phyloP scores from a whole-genome alignment of 768 basidiomycete genomes.

The Candolleomyces eurysporus region DNA sequence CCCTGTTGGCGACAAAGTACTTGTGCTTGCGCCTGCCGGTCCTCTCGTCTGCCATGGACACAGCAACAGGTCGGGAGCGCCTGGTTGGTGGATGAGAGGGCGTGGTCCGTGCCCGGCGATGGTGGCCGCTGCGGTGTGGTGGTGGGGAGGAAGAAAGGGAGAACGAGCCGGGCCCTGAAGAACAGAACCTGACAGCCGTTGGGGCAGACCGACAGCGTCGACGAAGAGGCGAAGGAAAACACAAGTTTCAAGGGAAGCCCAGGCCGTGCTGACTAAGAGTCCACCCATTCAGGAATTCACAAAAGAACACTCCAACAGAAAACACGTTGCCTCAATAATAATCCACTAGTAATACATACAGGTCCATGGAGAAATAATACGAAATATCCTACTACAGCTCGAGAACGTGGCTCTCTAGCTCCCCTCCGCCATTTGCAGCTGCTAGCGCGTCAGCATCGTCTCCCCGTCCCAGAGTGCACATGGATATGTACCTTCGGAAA shows the following conservation, averaged over 20 bases:
- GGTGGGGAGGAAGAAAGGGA: neutral
- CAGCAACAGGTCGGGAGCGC: slow-evolving; percentile 10
- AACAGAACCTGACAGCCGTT: neutral
- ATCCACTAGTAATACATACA: slow-evolving; percentile 11
- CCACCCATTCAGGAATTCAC: slow-evolving; percentile 11
- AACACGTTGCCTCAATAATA: slow-evolving; percentile 19
- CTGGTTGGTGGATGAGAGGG: slow-evolving; percentile 4
- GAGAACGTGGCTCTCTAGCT: neutral
- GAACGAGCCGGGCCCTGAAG: neutral
- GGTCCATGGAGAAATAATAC: slow-evolving; percentile 7
- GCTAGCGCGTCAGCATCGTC: slow-evolving; percentile 13
- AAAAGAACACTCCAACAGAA: slow-evolving; percentile 16
- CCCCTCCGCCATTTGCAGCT: slow-evolving; percentile 25
- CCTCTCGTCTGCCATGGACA: slow-evolving; percentile 62
- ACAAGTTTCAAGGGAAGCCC: slow-evolving; percentile 11
- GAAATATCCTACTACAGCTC: neutral
- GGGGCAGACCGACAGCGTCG: slow-evolving; percentile 11
- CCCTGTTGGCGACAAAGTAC: slow-evolving; percentile 64
- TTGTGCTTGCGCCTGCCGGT: slow-evolving; percentile 30
- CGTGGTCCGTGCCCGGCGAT: neutral
- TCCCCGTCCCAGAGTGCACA: slow-evolving; percentile 1
- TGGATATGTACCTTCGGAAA: slow-evolving; percentile 65
- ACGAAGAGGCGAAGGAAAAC: slow-evolving; percentile 11
- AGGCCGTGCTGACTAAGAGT: slow-evolving; percentile 27
- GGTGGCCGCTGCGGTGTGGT: neutral